Percentiles rank a stretch among this genome's conserved stretches.
phyloP scores from a whole-genome alignment of 2,329 filamentous ascomycete species.

The Penicillium glabrum region DNA sequence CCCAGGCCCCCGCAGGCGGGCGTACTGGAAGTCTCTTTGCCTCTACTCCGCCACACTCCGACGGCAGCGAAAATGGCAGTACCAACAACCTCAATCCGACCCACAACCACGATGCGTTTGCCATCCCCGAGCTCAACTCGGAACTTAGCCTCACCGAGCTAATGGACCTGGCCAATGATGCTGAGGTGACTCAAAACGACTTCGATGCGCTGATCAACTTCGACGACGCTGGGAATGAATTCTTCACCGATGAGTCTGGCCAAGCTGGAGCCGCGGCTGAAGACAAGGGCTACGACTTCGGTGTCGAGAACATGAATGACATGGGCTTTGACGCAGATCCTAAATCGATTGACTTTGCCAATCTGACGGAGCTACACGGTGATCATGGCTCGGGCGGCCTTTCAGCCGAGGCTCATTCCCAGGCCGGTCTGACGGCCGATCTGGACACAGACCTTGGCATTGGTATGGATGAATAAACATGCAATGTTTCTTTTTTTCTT shows the following conservation, averaged over 20 bases:
- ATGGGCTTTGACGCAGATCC: constrained; percentile 21
- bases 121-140: constrained; percentile 29
- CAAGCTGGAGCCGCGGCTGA: not conserved
- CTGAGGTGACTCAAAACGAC: constrained; percentile 46
- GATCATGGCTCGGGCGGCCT: constrained; percentile 2
- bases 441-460: constrained; percentile 22
- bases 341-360: constrained; percentile 20
- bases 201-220: constrained; percentile 49
- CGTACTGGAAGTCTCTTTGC: constrained; percentile 34
- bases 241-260: constrained; percentile 31
- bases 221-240: constrained; percentile 40
- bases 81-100: constrained; percentile 38
- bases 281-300: constrained; percentile 23
- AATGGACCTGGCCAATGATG: constrained; percentile 46
- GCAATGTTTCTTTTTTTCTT: not conserved
- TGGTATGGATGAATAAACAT: constrained; percentile 13
- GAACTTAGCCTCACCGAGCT: constrained; percentile 42
- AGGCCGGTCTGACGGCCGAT: constrained; percentile 15
- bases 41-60: constrained; percentile 44
- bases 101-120: constrained; percentile 26
- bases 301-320: constrained; percentile 18
- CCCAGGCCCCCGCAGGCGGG: constrained; percentile 24
- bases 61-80: constrained; percentile 45
- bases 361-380: constrained; percentile 8
- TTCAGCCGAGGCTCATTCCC: constrained; percentile 16